A percentile compares a stretch with the other conserved stretches of the same genome.
Conservation (phyloP, 768 basidiomycete species). For the Rhodocollybia butyracea region DNA sequence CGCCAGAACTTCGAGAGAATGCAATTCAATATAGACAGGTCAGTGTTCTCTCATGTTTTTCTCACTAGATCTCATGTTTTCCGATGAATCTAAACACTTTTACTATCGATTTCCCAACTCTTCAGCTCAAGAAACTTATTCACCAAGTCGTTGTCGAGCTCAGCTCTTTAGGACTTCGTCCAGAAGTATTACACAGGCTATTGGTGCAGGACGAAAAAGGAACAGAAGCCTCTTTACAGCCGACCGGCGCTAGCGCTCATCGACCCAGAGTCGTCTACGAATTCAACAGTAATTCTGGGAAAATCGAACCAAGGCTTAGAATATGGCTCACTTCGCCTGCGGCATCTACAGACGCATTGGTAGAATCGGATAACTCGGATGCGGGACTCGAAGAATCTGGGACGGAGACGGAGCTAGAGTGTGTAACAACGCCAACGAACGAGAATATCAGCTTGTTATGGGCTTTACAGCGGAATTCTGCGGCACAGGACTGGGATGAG, state of each 20-base stretch:
- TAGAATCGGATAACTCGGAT: slow-evolving; percentile 12
- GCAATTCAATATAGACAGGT: slow-evolving; percentile 86
- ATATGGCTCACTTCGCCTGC: slow-evolving; percentile 38
- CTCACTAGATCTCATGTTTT: not conserved
- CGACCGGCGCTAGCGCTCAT: slow-evolving; percentile 7
- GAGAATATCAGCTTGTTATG: slow-evolving; percentile 1
- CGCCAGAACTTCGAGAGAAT: slow-evolving; percentile 71
- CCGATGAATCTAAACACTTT: slow-evolving; percentile 4
- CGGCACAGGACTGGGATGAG: not conserved
- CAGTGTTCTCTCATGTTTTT: slow-evolving; percentile 3
- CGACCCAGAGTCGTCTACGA: slow-evolving; percentile 51
- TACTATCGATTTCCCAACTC: not conserved
- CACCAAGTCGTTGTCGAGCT: slow-evolving; percentile 81
- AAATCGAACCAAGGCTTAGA: slow-evolving; percentile 55
- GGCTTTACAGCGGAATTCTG: slow-evolving; percentile 8
- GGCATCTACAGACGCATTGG: slow-evolving; percentile 9
- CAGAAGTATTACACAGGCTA: slow-evolving; percentile 43
- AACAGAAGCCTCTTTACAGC: slow-evolving; percentile 13
- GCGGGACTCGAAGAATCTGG: slow-evolving; percentile 10
- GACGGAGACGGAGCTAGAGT: slow-evolving; percentile 3
- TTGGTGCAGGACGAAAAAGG: slow-evolving; percentile 27
- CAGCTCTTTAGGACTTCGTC: slow-evolving; percentile 59
- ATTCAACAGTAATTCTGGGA: slow-evolving; percentile 41
- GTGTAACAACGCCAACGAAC: not conserved
- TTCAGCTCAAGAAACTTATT: slow-evolving; percentile 86